Evolutionary conservation across 371 early-diverging fungal species (phyloP).

Genomic region (Actinomucor elegans): DNA sequence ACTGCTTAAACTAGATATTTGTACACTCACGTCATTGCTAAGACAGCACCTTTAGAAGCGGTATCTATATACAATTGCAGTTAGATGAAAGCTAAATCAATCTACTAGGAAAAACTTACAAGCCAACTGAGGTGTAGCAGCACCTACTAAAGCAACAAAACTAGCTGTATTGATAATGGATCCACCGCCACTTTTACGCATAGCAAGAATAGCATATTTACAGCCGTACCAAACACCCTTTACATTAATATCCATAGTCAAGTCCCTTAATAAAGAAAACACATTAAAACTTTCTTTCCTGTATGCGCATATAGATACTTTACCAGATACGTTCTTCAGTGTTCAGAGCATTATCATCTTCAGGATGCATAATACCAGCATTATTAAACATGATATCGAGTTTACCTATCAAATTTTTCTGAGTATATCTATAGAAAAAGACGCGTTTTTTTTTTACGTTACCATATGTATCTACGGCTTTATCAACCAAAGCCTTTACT

Average conservation of each 20-base stretch:
- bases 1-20: no score
- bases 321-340: slow-evolving; percentile 82
- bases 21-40: slow-evolving; percentile 80
- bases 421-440: neutral
- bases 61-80: slow-evolving; percentile 55
- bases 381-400: slow-evolving; percentile 87
- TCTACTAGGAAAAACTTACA: slow-evolving; percentile 47
- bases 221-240: slow-evolving; percentile 94
- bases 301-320: slow-evolving; percentile 12
- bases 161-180: slow-evolving; percentile 88
- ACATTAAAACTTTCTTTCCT: neutral
- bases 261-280: slow-evolving; percentile 42
- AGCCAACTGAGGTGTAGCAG: slow-evolving; percentile 90
- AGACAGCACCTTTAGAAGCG: slow-evolving; percentile 87
- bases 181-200: slow-evolving; percentile 74
- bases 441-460: slow-evolving; percentile 2
- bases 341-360: slow-evolving; percentile 79
- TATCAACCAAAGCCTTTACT: slow-evolving; percentile 70
- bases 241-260: slow-evolving; percentile 83
- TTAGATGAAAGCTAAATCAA: neutral
- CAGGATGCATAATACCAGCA: slow-evolving; percentile 90
- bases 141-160: slow-evolving; percentile 82
- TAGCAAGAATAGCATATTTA: slow-evolving; percentile 79
- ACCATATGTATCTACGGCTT: slow-evolving; percentile 72
- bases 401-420: slow-evolving; percentile 47